Evolutionary conservation across 805 yeast genomes (phyloP).

Genomic region (Saccharomycopsis babjevae): DNA sequence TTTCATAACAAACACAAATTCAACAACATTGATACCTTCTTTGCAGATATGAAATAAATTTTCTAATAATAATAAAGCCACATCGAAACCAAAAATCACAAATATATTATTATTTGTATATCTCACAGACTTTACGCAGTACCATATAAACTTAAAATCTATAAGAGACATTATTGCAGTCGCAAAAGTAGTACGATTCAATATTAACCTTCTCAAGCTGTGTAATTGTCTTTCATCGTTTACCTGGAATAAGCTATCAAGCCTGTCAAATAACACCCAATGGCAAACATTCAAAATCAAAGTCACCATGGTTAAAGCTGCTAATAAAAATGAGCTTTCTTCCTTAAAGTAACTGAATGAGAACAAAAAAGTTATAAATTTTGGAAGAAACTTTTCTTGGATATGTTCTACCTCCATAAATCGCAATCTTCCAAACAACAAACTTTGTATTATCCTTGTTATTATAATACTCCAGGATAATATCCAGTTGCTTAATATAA

Average conservation of each 20-base stretch:
- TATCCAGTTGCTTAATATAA: constrained; percentile 36
- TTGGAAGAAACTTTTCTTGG: constrained; percentile 53
- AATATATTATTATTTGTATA: constrained; percentile 37
- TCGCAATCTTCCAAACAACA: constrained; percentile 68
- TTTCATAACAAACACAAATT: constrained; percentile 36
- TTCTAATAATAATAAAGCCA: constrained; percentile 52
- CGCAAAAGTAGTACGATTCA: constrained; percentile 13
- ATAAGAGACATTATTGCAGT: constrained; percentile 30
- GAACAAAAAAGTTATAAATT: constrained; percentile 53
- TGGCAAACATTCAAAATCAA: constrained; percentile 60
- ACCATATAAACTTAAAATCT: constrained; percentile 25
- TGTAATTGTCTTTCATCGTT: constrained; percentile 23
- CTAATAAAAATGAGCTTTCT: constrained; percentile 35
- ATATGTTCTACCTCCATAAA: constrained; percentile 67
- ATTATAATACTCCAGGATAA: constrained; percentile 28
- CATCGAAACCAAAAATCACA: constrained; percentile 67
- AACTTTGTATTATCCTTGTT: constrained; percentile 39
- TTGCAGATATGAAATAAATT: constrained; percentile 37
- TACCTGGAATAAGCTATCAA: constrained; percentile 30
- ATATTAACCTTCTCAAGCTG: constrained; percentile 16
- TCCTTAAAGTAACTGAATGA: constrained; percentile 44
- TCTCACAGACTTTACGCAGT: constrained; percentile 30
- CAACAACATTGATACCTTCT: constrained; percentile 43
- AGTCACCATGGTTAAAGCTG: constrained; percentile 30
- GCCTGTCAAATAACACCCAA: constrained; percentile 53